These are phyloP conservation scores for Nakazawaea wyomingensis DNA, from an alignment of 805 yeast genomes.

Conservation along the genomic window DNA sequence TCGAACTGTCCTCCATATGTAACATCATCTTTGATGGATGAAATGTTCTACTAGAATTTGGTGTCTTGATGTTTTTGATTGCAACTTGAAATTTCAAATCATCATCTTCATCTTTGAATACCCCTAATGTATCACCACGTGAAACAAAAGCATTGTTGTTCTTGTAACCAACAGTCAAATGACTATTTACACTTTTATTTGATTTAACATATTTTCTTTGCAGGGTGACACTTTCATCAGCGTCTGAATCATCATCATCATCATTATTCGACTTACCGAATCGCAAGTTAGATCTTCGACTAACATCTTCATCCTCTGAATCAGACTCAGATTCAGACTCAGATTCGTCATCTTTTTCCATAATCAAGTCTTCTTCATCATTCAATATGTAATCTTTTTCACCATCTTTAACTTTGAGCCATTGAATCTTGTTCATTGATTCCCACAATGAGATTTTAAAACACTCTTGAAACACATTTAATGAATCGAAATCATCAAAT, in stretches of 20 bases:
- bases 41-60: conserved; percentile 40
- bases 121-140: conserved; percentile 76
- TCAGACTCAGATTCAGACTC: conserved; percentile 27
- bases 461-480: conserved; percentile 46
- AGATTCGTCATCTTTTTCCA: conserved; percentile 29
- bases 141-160: conserved; percentile 75
- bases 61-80: conserved; percentile 51
- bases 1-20: conserved; percentile 64
- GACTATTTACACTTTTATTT: conserved; percentile 46
- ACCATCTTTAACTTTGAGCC: conserved; percentile 34
- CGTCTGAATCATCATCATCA: conserved; percentile 33
- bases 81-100: conserved; percentile 60
- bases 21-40: conserved; percentile 48
- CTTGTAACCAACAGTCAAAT: conserved; percentile 63
- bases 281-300: conserved; percentile 21
- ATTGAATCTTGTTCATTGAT: conserved; percentile 42
- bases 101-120: conserved; percentile 55
- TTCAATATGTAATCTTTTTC: conserved; percentile 56
- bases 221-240: conserved; percentile 19
- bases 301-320: conserved; percentile 26
- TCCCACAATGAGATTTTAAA: conserved; percentile 61
- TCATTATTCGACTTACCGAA: conserved; percentile 16
- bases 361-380: conserved; percentile 40
- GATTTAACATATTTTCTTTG: conserved; percentile 14
- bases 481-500: conserved; percentile 36